Base-by-base conservation (phyloP, 148 eudicot genomes). In the Fagopyrum tataricum region DNA sequence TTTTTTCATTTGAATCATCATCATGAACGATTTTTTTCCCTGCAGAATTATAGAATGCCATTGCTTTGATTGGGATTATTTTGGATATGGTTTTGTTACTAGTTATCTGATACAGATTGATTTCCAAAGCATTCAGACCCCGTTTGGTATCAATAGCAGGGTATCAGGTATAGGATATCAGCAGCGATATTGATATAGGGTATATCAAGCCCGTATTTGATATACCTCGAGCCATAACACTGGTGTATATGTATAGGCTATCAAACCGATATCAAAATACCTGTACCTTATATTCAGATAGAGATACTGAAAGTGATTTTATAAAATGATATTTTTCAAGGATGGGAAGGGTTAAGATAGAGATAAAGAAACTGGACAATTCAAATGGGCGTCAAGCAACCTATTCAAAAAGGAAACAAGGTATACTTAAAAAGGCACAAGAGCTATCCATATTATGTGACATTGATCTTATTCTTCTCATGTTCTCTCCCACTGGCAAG, bases 311-410 rank as follows among this genome's bases (percentile, higher is more conserved):
- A 46, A 46, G 49, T 46, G 49, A 46, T 46, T 46, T 46, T 13
- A 10, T 12, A 46, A 10, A 73, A 44, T 73, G 74, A 37, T 76
- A 66, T 71, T 46, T 46, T 10, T 6, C 13, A 10, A 81, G 81
- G 81, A 82, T 82, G 81, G 84, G 84, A 52, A 82, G 76, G 75
- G 79, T 78, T 73, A 82, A 82, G 81, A 76, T 82, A 51, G 81
- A 82, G 78, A 82, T 82, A 47, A 82, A 78, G 77, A 76, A 56
- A 58, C 43, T 82, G 76, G 81, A 78, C 52, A 78, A 76, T 31
- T 49, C 79, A 17, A 82, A 81, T 76, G 71, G 75, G 18, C 81
- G 81, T 52, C 84, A 82, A 62, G 76, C 79, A 56, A 82, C 84
- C 53, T 82, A 76, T 70, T 76, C 84, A 2, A 82, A 82, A 67